Percentiles rank a stretch among this genome's conserved stretches.
Evolutionary conservation across 805 yeast genomes (phyloP).

Genomic region (Pichia manshurica): DNA sequence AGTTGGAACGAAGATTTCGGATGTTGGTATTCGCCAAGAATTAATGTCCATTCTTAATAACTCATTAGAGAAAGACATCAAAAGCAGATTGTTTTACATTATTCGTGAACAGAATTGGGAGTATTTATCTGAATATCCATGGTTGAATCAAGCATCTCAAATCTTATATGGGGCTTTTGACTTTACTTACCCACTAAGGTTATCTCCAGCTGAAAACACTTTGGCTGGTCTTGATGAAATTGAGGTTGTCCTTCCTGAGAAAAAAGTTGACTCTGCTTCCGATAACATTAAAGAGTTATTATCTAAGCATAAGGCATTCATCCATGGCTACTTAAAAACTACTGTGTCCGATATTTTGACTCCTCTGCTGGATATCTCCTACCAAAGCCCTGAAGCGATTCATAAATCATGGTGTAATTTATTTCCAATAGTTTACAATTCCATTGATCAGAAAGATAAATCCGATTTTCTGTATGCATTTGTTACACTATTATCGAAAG

Average conservation of each 20-base stretch:
- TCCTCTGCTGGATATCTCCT: slow-evolving; percentile 77
- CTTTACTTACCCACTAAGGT: slow-evolving; percentile 38
- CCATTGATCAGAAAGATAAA: slow-evolving; percentile 73
- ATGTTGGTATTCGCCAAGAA: slow-evolving; percentile 65
- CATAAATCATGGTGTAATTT: slow-evolving; percentile 77
- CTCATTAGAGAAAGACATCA: slow-evolving; percentile 71
- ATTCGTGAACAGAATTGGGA: slow-evolving; percentile 98
- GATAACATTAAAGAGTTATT: slow-evolving; percentile 19
- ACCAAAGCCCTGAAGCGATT: slow-evolving; percentile 72
- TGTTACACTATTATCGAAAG: slow-evolving; percentile 76
- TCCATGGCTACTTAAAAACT: slow-evolving; percentile 26
- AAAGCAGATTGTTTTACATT: slow-evolving; percentile 76
- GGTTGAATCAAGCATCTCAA: slow-evolving; percentile 93
- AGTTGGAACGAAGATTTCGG: slow-evolving; percentile 84
- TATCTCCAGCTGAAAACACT: slow-evolving; percentile 44
- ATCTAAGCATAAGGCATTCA: slow-evolving; percentile 21
- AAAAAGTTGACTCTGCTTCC: slow-evolving; percentile 11
- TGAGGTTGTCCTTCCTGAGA: slow-evolving; percentile 28
- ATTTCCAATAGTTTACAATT: slow-evolving; percentile 73
- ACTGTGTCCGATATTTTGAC: slow-evolving; percentile 55
- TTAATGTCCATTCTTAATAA: slow-evolving; percentile 74
- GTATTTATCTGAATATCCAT: slow-evolving; percentile 81
- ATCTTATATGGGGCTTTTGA: slow-evolving; percentile 76
- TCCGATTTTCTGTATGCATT: slow-evolving; percentile 79
- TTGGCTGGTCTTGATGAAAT: slow-evolving; percentile 49